Evolutionary conservation across 441 rosid species (phyloP).

Genomic region (Melastoma candidum): DNA sequence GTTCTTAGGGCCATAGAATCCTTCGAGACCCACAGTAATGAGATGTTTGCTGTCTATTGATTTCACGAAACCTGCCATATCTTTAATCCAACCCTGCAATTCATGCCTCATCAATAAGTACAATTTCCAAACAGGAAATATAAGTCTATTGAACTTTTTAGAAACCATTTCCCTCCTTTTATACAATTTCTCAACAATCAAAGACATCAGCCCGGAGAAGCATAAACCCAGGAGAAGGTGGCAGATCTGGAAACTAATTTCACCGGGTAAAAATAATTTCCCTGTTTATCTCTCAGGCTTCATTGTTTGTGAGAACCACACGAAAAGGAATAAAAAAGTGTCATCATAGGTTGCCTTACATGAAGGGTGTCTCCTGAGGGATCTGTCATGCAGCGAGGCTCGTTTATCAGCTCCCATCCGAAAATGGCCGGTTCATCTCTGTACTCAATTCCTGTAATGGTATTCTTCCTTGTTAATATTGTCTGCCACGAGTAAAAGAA

Average conservation of each 20-base stretch:
- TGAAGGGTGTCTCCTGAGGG: conserved; percentile 85
- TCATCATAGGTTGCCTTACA: conserved; percentile 35
- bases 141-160: too few relatives aligned
- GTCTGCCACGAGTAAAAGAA: conserved; percentile 33
- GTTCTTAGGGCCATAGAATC: conserved; percentile 83
- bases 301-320: too few relatives aligned
- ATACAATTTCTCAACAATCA: too few relatives aligned
- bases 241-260: too few relatives aligned
- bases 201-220: too few relatives aligned
- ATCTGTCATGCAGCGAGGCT: conserved; percentile 89
- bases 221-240: too few relatives aligned
- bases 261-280: too few relatives aligned
- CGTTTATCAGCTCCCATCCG: conserved; percentile 95
- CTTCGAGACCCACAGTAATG: conserved; percentile 83
- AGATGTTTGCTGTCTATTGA: conserved; percentile 82
- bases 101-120: background rate
- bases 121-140: too few relatives aligned
- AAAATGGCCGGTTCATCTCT: conserved; percentile 87
- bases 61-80: conserved; percentile 77
- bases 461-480: conserved; percentile 72
- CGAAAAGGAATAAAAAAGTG: background rate
- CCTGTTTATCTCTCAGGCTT: too few relatives aligned
- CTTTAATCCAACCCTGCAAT: conserved; percentile 79
- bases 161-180: too few relatives aligned
- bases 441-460: conserved; percentile 72